Base-by-base conservation (phyloP, 495 filamentous ascomycete species). In the Neurospora intermedia region DNA sequence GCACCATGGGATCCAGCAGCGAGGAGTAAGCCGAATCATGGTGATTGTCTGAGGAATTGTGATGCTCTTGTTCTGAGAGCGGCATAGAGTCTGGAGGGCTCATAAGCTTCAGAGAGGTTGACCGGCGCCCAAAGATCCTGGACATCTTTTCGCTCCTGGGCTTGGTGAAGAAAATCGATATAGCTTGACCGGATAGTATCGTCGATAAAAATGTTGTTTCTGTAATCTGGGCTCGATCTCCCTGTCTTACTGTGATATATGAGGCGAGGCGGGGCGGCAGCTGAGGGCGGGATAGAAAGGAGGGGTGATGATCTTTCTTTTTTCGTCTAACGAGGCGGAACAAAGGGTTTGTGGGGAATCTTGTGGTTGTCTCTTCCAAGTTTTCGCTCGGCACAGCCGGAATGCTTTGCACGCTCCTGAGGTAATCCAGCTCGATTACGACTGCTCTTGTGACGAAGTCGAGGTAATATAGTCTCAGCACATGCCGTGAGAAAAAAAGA, bases 1-100 rank as follows among this genome's bases (percentile, higher is more conserved):
- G 71, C 6, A 43, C 27, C 27, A 39, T 31, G 41, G 75, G 74
- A 42, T 76, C 75, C 18, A 81, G 72, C 41, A 81, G 75, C n/a
- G 80, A 79, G n/a, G 71, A 74, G 73, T 78, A 80, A 2, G 72
- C 73, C 20, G 74, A 76, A 38, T 74, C 71, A 41, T 78, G 74
- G 38, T 71, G 69, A 18, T 75, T 46, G 10, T 43, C 43, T 27
- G 72, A 72, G 15, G 23, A 66, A 35, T 66, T 27, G 54, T 27
- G 27, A 18, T 66, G 35, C 54, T 66, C 54, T 66, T 66, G 54
- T 66, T 66, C 54, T 6, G 54, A 35, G 15, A 66, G 54, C 8
- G 54, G 54, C 13, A 66, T 1, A 8, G 27, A 66, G 54, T 66
- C 3, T 16, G 54, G 54, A 66, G 54, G 54, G 54, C 27, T 66